Evolutionary conservation across 805 yeast species (phyloP), one percentile per base, ranked within the genome.

Genomic region (Myxozyma nipponensis): DNA sequence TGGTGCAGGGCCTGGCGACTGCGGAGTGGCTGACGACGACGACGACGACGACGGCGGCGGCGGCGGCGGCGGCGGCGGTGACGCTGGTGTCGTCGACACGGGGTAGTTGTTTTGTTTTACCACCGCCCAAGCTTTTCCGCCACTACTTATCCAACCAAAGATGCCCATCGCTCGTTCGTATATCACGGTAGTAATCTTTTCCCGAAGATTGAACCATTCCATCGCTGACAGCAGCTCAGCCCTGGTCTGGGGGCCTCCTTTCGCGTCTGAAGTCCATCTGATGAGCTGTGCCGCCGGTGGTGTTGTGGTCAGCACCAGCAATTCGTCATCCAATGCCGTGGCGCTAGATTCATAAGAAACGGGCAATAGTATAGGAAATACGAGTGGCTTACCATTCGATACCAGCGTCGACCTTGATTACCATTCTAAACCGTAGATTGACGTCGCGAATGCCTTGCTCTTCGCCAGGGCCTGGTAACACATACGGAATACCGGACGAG

Each of bases 381-480:
- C 58, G 34, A 42, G 26, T 49, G 34, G 3, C 65, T 56, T 22
- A 60, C 58, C 32, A 64, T 30, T 57, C 59, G 17, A 66, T 59
- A 2, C 67, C 66, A 3, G 67, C 63, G 39, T 68, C 71, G 5
- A 59, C 58, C 13, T 58, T 56, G 13, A 66, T 56, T 17, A 66
- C 63, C 49, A 61, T 51, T 22, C 61, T 38, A 23, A 64, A 55
- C 24, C 63, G 56, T 10, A 63, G 50, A 22, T 60, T 56, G 18
- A 67, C 50, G 37, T 68, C 72, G 4, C 69, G 59, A 1, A 68
- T 66, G 3, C 73, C 73, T 17, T 64, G 57, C 6, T 65, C 66
- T 51, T 70, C 74, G 3, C 74, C 74, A 0, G 72, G 70, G 1
- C 74, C 73, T 4, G 72, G 70, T 15, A 59, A 54, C 15, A 57